Conservation (phyloP, 768 basidiomycete species). For the Hypholoma sublateritium region DNA sequence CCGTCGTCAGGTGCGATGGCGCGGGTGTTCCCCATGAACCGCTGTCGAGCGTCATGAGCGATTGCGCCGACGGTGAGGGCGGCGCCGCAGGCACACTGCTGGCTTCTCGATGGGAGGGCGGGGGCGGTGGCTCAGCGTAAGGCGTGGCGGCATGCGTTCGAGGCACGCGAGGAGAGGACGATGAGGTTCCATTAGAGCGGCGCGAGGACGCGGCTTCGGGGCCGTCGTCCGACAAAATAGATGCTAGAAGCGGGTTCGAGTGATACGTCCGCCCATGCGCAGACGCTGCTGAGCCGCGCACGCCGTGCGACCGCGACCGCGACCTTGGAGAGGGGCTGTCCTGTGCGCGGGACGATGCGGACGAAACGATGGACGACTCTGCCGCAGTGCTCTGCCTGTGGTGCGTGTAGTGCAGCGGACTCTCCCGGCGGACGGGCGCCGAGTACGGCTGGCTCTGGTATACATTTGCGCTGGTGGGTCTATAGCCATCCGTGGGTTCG, state of each 20-base stretch:
- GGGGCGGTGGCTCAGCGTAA: neutral
- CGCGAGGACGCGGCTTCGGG: no score
- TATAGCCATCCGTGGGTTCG: neutral
- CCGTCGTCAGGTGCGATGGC: constrained; percentile 12
- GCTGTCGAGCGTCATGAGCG: constrained; percentile 1
- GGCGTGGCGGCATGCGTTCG: no score
- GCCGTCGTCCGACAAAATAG: constrained; percentile 6
- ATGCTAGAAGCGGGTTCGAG: constrained; percentile 12
- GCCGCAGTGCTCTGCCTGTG: constrained; percentile 8
- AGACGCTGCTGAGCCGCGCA: neutral
- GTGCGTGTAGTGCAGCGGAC: constrained; percentile 7
- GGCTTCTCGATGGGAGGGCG: neutral
- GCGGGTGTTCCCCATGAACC: constrained; percentile 19
- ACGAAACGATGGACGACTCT: constrained; percentile 12
- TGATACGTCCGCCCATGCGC: constrained; percentile 2
- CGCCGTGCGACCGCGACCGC: constrained; percentile 7
- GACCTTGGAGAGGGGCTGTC: constrained; percentile 7
- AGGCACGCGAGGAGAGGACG: no score
- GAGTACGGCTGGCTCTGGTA: constrained; percentile 11
- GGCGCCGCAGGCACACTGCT: neutral
- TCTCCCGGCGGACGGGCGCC: neutral
- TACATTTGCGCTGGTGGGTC: neutral
- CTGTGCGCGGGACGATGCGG: neutral
- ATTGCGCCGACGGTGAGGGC: constrained; percentile 3
- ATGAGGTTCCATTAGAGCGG: no score